These are phyloP conservation scores for Fusarium nisikadoi DNA, from an alignment of 2,329 filamentous ascomycete species.

Conservation along the genomic window DNA sequence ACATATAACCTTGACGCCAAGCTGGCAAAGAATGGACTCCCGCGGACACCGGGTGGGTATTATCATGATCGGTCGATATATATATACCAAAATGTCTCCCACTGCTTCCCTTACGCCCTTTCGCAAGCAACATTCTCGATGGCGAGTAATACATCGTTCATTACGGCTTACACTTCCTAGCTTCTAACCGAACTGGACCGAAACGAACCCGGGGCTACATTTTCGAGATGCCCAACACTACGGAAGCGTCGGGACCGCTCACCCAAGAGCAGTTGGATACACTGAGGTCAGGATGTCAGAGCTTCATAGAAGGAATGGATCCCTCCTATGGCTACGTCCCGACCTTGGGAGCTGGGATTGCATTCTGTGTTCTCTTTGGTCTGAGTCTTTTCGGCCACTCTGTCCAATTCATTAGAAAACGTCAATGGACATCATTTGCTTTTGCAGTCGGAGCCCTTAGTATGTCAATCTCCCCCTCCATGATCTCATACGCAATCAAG, in stretches of 20 bases:
- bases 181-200: fast-evolving
- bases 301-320: background rate
- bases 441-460: background rate
- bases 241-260: background rate
- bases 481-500: background rate
- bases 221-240: background rate
- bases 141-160: background rate
- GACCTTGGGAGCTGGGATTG: background rate
- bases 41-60: background rate
- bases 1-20: background rate
- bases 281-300: background rate
- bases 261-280: background rate
- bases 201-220: fast-evolving
- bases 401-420: background rate
- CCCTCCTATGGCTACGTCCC: background rate
- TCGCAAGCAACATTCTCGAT: background rate
- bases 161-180: fast-evolving
- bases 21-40: background rate
- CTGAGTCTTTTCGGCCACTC: background rate
- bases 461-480: background rate
- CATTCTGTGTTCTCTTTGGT: background rate
- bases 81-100: background rate
- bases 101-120: too few relatives aligned
- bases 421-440: background rate
- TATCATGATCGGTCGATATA: background rate